Base-by-base conservation (phyloP, 2,329 filamentous ascomycete species). In the Colletotrichum sp. region DNA sequence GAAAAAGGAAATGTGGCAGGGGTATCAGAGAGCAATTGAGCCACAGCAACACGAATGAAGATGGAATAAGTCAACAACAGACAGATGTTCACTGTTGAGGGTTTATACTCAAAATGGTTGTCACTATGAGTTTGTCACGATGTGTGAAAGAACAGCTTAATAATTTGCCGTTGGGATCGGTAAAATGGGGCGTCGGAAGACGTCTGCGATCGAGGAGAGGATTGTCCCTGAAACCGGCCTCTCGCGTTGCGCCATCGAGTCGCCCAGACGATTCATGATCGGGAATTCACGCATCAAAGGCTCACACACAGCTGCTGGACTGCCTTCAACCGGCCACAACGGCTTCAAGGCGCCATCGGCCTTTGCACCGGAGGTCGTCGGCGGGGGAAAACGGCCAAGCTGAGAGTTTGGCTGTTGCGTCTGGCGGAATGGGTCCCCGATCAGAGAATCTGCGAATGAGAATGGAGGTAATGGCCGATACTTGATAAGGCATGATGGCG, bases 341-440 rank as follows among this genome's bases (percentile, higher is more conserved):
- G 22, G 66, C 5, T 18, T n/a, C 22, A 16, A 18, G 16, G 64
- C 28, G 22, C 56, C 62, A n/a, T 73, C 73, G 70, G 70, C 64
- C 70, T 64, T 69, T 64, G 55, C 39, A 65, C 56, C 73, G 70
- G 56, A 39, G 61, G 32, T 55, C 32, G 30, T 61, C 62, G 28
- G 55, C 55, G 61, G 32, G 62, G 55, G 32, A 52, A 43, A 6
- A 25, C 52, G n/a, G 66, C 60, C 58, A 52, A 70, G 36, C 30
- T 9, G 27, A 27, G 55, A 48, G n/a, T 48, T 28, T 71, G 27
- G 64, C 28, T 62, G 39, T 16, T 15, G 30, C 9, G 13, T 18
- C 27, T n/a, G 12, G 16, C 73, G 73, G 73, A 55, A 70, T 75
- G 73, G 73, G 73, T 75, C 70, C 64, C 73, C 73, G 73, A 75